Evolutionary conservation across 2,329 filamentous ascomycete genomes (phyloP).

Genomic region (Bimuria novae-zelandiae): DNA sequence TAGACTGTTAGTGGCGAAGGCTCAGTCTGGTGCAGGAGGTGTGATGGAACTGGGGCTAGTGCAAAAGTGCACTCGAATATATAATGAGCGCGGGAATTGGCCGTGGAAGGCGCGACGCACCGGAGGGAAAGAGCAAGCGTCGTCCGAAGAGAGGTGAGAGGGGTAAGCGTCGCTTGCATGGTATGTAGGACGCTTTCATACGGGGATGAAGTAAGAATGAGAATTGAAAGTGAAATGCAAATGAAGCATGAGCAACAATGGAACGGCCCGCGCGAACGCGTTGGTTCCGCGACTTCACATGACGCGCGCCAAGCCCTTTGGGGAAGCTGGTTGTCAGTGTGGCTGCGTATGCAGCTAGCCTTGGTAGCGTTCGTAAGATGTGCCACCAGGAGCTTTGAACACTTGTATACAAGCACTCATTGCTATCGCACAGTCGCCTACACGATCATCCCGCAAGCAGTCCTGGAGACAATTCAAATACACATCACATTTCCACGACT

Average conservation of each 20-base stretch:
- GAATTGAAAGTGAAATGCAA: neutral
- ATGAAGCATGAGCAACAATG: neutral
- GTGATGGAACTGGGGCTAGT: too few species aligned
- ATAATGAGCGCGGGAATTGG: neutral
- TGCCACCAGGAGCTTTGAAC: conserved; percentile 8
- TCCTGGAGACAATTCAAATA: neutral
- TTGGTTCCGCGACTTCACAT: conserved; percentile 2
- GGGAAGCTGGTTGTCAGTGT: neutral
- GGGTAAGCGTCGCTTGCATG: neutral
- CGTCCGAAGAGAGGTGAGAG: neutral
- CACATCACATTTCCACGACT: neutral
- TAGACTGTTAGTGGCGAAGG: too few species aligned
- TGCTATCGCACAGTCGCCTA: neutral
- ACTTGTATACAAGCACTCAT: conserved; percentile 3
- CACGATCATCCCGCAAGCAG: neutral
- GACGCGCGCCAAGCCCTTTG: conserved; percentile 4
- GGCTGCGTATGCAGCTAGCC: conserved; percentile 3
- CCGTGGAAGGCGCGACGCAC: conserved; percentile 1
- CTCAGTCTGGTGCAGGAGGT: too few species aligned
- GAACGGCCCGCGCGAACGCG: conserved; percentile 2
- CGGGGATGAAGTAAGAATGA: neutral
- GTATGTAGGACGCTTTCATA: neutral
- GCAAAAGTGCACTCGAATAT: too few species aligned
- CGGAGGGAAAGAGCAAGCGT: neutral
- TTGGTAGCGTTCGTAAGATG: neutral